These are phyloP conservation scores for Podaxis sp. DNA, from an alignment of 768 basidiomycete genomes.

Conservation along the genomic window DNA sequence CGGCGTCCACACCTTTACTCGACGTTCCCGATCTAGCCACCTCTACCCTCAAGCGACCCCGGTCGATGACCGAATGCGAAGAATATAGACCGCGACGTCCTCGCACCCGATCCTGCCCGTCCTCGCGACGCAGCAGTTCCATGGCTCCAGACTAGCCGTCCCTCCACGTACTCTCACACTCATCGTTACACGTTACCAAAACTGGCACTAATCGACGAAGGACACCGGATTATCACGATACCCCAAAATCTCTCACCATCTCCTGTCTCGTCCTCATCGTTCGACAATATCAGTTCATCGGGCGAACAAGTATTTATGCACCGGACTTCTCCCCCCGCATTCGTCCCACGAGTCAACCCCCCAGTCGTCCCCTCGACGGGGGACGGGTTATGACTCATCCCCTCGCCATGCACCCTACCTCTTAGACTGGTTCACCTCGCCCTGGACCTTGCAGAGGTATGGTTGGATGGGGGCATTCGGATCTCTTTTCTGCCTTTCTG, in stretches of 20 bases:
- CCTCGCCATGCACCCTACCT: background rate
- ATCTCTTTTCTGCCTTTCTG: background rate
- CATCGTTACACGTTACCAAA: background rate
- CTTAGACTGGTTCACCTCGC: slow-evolving; percentile 11
- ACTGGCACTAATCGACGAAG: slow-evolving; percentile 7
- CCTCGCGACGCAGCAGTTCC: slow-evolving; percentile 16
- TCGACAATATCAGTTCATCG: background rate
- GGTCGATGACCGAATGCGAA: slow-evolving; percentile 35
- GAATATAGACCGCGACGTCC: slow-evolving; percentile 26
- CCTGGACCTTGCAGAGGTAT: slow-evolving; percentile 11
- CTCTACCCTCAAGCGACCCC: slow-evolving; percentile 34
- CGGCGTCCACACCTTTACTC: background rate
- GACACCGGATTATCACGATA: slow-evolving; percentile 9
- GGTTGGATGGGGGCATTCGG: background rate
- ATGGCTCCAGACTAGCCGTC: slow-evolving; percentile 16
- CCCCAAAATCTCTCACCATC: background rate
- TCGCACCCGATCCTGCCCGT: slow-evolving; percentile 25
- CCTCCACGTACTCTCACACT: slow-evolving; percentile 10
- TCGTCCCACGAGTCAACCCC: slow-evolving; percentile 5
- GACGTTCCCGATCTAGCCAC: slow-evolving; percentile 29
- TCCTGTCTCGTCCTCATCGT: slow-evolving; percentile 6
- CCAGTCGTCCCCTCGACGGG: background rate
- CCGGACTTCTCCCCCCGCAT: background rate
- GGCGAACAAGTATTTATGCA: slow-evolving; percentile 7
- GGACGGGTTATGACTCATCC: slow-evolving; percentile 10